A percentile compares a stretch with the other conserved stretches of the same genome.
Conservation (phyloP, 805 yeast genomes). For the Lipomyces orientalis region DNA sequence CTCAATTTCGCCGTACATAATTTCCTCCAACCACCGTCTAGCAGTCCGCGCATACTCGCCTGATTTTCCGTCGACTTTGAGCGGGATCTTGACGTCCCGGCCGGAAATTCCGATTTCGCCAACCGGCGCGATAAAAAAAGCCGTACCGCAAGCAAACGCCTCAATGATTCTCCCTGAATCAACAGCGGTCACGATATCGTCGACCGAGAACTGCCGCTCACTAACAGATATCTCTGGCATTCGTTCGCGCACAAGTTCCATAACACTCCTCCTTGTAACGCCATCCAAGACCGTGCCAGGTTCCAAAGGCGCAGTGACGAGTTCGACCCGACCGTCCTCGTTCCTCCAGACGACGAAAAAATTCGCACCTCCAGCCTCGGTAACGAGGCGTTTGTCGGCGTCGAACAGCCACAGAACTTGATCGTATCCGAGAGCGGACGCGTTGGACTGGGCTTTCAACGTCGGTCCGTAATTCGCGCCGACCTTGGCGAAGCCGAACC, state of each 20-base stretch:
- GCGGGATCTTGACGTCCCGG: constrained; percentile 52
- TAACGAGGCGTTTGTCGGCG: constrained; percentile 57
- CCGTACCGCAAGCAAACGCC: constrained; percentile 62
- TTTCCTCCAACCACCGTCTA: constrained; percentile 31
- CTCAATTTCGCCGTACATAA: constrained; percentile 41
- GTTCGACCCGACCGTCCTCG: constrained; percentile 46
- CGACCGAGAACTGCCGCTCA: constrained; percentile 56
- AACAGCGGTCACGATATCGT: constrained; percentile 54
- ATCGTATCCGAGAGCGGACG: constrained; percentile 55
- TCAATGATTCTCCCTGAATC: constrained; percentile 57
- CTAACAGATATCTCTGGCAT: constrained; percentile 46
- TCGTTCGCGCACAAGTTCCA: constrained; percentile 46
- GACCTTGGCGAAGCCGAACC: constrained; percentile 58
- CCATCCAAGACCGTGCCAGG: constrained; percentile 60
- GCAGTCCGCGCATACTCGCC: constrained; percentile 53
- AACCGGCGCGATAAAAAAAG: constrained; percentile 59
- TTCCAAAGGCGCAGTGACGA: constrained; percentile 58
- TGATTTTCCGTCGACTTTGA: constrained; percentile 47
- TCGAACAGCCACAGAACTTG: constrained; percentile 59
- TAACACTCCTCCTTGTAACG: constrained; percentile 57
- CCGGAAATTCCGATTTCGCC: constrained; percentile 53
- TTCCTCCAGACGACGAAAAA: constrained; percentile 55
- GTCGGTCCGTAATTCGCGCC: constrained; percentile 65
- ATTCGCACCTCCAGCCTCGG: constrained; percentile 64
- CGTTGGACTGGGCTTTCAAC: constrained; percentile 53